phyloP scores from a whole-genome alignment of 1,284 basidiomycete species.

The Leucoagaricus sp. region DNA sequence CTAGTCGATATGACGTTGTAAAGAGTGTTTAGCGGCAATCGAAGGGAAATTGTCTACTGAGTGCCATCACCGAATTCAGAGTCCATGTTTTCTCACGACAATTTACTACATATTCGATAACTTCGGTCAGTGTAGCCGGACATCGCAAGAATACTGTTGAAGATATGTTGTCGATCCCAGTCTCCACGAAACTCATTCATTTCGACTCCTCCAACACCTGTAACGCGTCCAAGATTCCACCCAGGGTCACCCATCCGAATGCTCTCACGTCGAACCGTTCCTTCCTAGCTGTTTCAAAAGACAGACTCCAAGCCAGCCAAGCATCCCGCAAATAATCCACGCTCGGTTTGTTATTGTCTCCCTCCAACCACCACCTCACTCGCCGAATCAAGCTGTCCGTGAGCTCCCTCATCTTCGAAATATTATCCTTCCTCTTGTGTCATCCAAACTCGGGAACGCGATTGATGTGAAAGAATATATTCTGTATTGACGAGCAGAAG shows the following conservation, averaged over 20 bases:
- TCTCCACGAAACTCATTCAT: conserved; percentile 4
- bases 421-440: conserved; percentile 53
- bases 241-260: conserved; percentile 62
- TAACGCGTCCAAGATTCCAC: conserved; percentile 50
- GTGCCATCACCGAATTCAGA: too few relatives aligned
- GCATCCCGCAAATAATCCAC: conserved; percentile 43
- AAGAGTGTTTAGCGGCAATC: too few relatives aligned
- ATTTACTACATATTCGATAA: too few relatives aligned
- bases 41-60: too few relatives aligned
- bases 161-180: not conserved
- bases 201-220: conserved; percentile 35
- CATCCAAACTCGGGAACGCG: too few relatives aligned
- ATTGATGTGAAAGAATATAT: too few relatives aligned
- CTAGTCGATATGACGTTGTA: too few relatives aligned
- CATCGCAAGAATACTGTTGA: too few relatives aligned
- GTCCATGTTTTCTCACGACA: too few relatives aligned
- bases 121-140: too few relatives aligned
- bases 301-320: conserved; percentile 55
- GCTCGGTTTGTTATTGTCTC: conserved; percentile 41
- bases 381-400: conserved; percentile 50
- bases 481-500: too few relatives aligned
- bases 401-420: conserved; percentile 54
- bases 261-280: conserved; percentile 56
- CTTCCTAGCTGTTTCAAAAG: conserved; percentile 20
- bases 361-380: conserved; percentile 47